Evolutionary conservation across 768 basidiomycete genomes (phyloP).

Genomic region (Boletus rubescentipes): DNA sequence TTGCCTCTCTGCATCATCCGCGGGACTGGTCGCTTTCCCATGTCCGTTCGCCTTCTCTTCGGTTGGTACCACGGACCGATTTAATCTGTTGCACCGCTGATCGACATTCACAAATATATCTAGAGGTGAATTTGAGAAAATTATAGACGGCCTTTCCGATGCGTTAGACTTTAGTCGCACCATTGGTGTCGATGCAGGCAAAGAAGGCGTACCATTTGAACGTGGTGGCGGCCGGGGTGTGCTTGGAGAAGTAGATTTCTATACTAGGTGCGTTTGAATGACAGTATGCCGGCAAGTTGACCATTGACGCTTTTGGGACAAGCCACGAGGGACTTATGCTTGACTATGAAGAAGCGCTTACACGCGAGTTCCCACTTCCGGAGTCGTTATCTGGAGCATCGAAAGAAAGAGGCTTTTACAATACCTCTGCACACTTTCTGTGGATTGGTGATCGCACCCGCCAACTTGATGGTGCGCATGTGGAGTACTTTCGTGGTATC

Average conservation of each 20-base stretch:
- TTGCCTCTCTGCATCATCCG: constrained; percentile 90
- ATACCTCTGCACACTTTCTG: constrained; percentile 90
- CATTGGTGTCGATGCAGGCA: constrained; percentile 68
- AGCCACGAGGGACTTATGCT: constrained; percentile 95
- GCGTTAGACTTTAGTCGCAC: constrained; percentile 92
- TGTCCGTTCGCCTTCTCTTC: constrained; percentile 78
- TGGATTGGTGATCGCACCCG: constrained; percentile 98
- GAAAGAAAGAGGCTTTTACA: constrained; percentile 61
- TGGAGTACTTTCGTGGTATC: constrained; percentile 93
- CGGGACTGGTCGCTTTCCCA: constrained; percentile 90
- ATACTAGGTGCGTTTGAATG: constrained; percentile 65
- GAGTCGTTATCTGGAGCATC: constrained; percentile 12
- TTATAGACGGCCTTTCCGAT: constrained; percentile 81
- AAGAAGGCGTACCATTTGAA: constrained; percentile 54
- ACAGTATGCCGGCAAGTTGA: background rate
- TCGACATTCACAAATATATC: constrained; percentile 5
- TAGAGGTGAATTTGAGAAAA: constrained; percentile 81
- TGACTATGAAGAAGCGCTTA: constrained; percentile 89
- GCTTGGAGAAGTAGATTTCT: constrained; percentile 89
- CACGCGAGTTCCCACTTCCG: constrained; percentile 59
- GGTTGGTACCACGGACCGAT: constrained; percentile 40
- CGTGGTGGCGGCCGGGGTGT: constrained; percentile 67
- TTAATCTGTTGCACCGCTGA: constrained; percentile 10
- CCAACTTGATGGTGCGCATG: constrained; percentile 88
- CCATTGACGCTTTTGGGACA: background rate